Conservation (phyloP, 495 filamentous ascomycete genomes). For the Penicillium daleae region DNA sequence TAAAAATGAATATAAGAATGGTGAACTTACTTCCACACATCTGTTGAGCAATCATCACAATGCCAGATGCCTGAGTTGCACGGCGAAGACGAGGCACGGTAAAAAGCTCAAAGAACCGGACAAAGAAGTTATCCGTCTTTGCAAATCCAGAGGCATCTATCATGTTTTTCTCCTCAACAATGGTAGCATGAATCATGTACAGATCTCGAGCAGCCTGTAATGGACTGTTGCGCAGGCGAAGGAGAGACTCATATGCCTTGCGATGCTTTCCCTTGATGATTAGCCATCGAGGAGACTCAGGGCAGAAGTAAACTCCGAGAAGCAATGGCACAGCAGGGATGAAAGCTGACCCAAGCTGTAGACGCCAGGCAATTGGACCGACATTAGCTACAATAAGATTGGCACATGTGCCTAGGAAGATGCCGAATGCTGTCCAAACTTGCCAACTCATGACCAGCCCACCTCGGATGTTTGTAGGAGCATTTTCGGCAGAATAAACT, state of each 20-base stretch:
- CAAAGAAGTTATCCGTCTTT: constrained; percentile 40
- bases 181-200: constrained; percentile 70
- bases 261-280: constrained; percentile 65
- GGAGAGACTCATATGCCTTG: constrained; percentile 65
- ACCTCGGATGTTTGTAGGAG: constrained; percentile 73
- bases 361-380: constrained; percentile 67
- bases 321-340: constrained; percentile 73
- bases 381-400: constrained; percentile 67
- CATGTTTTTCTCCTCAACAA: constrained; percentile 44
- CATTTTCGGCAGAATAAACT: constrained; percentile 77
- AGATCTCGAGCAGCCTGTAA: constrained; percentile 78
- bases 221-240: constrained; percentile 62
- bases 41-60: constrained; percentile 80
- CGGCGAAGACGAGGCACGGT: constrained; percentile 60
- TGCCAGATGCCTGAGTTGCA: constrained; percentile 55
- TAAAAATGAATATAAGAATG: not conserved
- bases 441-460: constrained; percentile 88
- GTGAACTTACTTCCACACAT: constrained; percentile 69
- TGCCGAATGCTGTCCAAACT: constrained; percentile 83
- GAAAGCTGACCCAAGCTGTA: constrained; percentile 79
- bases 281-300: constrained; percentile 55
- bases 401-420: constrained; percentile 70
- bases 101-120: constrained; percentile 59
- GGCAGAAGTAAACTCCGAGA: constrained; percentile 70
- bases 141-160: constrained; percentile 30